Conservation (phyloP, 2,329 filamentous ascomycete species). For the Fusarium miscanthi region DNA sequence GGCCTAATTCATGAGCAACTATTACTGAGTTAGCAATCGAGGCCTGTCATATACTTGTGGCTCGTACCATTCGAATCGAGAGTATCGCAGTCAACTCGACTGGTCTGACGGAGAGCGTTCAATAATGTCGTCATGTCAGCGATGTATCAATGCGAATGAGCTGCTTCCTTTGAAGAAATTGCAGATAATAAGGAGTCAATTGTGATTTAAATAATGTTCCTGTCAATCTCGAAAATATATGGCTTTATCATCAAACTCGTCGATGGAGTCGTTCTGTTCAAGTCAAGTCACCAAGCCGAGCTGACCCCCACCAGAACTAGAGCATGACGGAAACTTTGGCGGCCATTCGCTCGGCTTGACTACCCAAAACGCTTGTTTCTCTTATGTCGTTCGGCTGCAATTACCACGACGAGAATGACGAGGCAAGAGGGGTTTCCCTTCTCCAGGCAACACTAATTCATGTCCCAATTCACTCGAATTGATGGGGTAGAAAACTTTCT, state of each 20-base stretch:
- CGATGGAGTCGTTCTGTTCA: background rate
- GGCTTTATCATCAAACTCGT: background rate
- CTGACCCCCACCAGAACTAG: constrained; percentile 13
- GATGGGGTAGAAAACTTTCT: constrained; percentile 6
- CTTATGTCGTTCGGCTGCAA: constrained; percentile 21
- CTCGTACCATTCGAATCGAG: constrained; percentile 48
- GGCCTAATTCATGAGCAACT: constrained; percentile 49
- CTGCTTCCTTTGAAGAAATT: background rate
- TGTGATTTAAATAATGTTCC: background rate
- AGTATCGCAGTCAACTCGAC: constrained; percentile 52
- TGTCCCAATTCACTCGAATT: background rate
- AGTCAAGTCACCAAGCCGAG: constrained; percentile 10
- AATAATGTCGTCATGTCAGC: constrained; percentile 44
- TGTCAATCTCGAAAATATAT: background rate
- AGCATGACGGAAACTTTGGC: constrained; percentile 10
- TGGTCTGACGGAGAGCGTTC: constrained; percentile 44
- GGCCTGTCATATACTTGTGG: background rate
- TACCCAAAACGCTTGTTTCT: constrained; percentile 29
- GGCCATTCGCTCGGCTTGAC: constrained; percentile 29
- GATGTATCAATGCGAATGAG: background rate
- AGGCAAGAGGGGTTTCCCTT: background rate
- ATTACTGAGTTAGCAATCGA: constrained; percentile 15
- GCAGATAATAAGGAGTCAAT: background rate
- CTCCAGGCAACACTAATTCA: constrained; percentile 23
- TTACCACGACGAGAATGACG: constrained; percentile 8